Base-by-base conservation (phyloP, 192 early-diverging fungal genomes). In the Coemansia sp. region DNA sequence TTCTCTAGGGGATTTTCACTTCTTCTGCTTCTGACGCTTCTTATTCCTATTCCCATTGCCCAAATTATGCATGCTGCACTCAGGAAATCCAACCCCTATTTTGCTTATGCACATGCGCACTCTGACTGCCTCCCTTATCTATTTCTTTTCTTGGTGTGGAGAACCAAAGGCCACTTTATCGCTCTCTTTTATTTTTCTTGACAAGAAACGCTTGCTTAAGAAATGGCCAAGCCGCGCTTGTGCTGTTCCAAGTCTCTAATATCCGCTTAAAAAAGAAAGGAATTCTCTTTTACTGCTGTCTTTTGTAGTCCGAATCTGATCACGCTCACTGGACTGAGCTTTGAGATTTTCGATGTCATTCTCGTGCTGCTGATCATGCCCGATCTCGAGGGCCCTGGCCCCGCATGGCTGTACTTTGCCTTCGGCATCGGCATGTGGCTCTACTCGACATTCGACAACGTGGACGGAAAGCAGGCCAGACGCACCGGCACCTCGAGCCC, bases 401-500 rank as follows among this genome's bases (percentile, higher is more conserved):
- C 91, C 16, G 52, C 74, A 46, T 93, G 90, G 90, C 60, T 93
- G n/a, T 82, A 76, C 55, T 85, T 81, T 64, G 90, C 88, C 70
- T 91, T 87, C 78, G 84, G 89, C 1, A 78, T 86, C 28, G 89
- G 90, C 47, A 74, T 93, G 64, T 93, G 91, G 91, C 75, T 93
- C 52, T 93, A 93, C 65, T 91, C 89, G 59, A 93, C 91, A 53
- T 92, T 93, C 82, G 91, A 93, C 65, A 93, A 93, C 56, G 89
- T 93, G 14, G 91, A 93, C 67, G 91, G 91, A 39, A 87, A 87
- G 67, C 91, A 93, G 76, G 91, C 91, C 25, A 82, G 91, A 55
- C 79, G 91, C 30, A 93, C 91, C 19, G 88, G 88, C 58, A 84
- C 81, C 19, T 87, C 85, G 6, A 91, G 86, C 10, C 90, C 90